A percentile compares a stretch with the other conserved stretches of the same genome.
These are phyloP conservation scores for Mycena metata DNA, from an alignment of 768 basidiomycete genomes.

Conservation along the genomic window DNA sequence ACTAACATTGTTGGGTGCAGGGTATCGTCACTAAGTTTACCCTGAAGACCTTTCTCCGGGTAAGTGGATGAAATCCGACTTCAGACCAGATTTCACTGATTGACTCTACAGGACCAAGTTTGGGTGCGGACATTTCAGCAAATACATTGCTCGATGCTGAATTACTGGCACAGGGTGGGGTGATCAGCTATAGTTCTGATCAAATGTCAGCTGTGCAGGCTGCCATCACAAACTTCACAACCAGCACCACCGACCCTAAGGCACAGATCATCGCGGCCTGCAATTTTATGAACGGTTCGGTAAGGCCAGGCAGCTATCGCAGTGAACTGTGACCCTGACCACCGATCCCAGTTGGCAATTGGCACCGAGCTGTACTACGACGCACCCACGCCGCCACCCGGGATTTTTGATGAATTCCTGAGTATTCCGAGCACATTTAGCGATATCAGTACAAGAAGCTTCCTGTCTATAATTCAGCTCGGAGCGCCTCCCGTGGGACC, in stretches of 20 bases:
- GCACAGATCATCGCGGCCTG: too few species aligned
- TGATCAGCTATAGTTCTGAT: constrained; percentile 37
- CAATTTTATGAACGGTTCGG: background rate
- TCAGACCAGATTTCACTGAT: too few species aligned
- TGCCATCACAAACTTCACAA: constrained; percentile 48
- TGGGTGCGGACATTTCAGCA: constrained; percentile 59
- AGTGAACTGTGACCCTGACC: too few species aligned
- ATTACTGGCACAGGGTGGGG: constrained; percentile 58
- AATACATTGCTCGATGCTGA: background rate
- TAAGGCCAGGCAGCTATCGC: background rate
- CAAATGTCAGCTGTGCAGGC: constrained; percentile 7
- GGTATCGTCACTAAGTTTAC: constrained; percentile 60
- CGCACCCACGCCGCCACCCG: constrained; percentile 51
- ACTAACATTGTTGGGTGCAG: background rate
- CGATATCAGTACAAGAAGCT: constrained; percentile 48
- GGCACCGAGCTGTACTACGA: constrained; percentile 63
- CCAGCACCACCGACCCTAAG: constrained; percentile 50
- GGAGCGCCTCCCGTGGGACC: constrained; percentile 44
- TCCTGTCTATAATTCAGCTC: constrained; percentile 46
- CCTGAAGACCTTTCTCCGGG: constrained; percentile 53
- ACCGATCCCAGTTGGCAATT: too few species aligned
- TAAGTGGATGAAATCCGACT: too few species aligned
- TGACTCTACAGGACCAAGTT: constrained; percentile 56
- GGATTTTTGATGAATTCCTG: constrained; percentile 55
- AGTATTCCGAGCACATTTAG: constrained; percentile 46